Base-by-base conservation (phyloP, 768 basidiomycete genomes). In the Basidioascus undulatus region DNA sequence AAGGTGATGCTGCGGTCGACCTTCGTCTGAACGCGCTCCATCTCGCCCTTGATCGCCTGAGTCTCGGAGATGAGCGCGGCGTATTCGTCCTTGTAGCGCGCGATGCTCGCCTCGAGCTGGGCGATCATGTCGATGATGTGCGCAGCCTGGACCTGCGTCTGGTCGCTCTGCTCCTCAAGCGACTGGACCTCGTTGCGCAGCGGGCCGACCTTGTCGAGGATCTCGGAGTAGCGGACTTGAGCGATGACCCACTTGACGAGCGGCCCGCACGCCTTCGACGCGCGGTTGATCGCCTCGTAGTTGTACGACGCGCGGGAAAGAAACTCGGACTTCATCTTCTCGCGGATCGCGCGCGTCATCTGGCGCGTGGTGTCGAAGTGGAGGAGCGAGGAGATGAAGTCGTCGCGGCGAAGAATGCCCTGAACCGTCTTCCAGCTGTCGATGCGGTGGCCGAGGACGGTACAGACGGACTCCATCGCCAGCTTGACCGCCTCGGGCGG, bases 381-480 rank as follows among this genome's bases (percentile, higher is more conserved):
- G 56, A 94, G 80, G 51, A 98, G 92, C 40, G 80, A 70, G 44
- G 78, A 72, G 53, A 94, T 96, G 61, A 98, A 98, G 57, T 92
- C 83, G 47, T 96, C 92, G 25, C 83, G 72, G 43, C 92, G 80
- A 49, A 96, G 84, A 59, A 94, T 80, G 45, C 74, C 74, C 57
- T 94, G 87, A 7, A 98, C 84, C 2, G 86, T 72, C 46, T 82
- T 74, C 92, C 92, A 98, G 55, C 74, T 74, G 53, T 98, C 92
- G 52, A 96, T 80, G 59, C 84, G 83, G 62, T 94, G 82, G 6
- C 92, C 92, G 18, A 98, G 72, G 35, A 92, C 67, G 12, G 81
- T 86, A 58, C 92, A 96, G 31, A 92, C 89, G 1, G 87, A 92
- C 54, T 96, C 92, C 86, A 96, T 96, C 13, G 92, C 83, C 34